phyloP scores from a whole-genome alignment of 805 yeast genomes.

The Nakazawaea wickerhamii region DNA sequence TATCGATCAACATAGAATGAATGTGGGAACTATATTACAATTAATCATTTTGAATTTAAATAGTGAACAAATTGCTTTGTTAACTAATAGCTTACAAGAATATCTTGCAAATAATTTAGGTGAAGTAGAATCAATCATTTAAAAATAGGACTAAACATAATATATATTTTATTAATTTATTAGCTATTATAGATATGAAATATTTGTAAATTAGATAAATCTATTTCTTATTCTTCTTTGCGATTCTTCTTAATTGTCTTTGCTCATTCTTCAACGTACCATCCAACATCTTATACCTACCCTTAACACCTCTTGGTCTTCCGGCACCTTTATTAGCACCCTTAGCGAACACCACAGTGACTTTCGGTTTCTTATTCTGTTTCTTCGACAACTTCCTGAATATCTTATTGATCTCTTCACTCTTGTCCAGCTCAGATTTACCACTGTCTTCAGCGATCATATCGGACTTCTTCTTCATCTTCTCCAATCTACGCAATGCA shows the following conservation, averaged over 20 bases:
- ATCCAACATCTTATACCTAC: conserved; percentile 98
- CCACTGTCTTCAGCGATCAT: conserved; percentile 80
- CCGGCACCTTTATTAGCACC: conserved; percentile 89
- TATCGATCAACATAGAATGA: conserved; percentile 64
- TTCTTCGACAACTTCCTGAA: conserved; percentile 77
- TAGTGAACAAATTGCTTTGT: conserved; percentile 56
- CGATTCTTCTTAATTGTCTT: conserved; percentile 85
- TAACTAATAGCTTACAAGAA: conserved; percentile 53
- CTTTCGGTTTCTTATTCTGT: conserved; percentile 66
- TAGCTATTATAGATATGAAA: no score
- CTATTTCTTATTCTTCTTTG: conserved; percentile 78
- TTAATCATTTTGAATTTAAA: conserved; percentile 66
- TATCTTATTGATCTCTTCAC: conserved; percentile 84
- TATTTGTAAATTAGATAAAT: no score
- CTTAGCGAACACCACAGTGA: conserved; percentile 81
- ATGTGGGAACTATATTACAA: conserved; percentile 72
- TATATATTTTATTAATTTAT: conserved; percentile 1
- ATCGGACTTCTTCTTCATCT: conserved; percentile 89
- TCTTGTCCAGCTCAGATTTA: conserved; percentile 89
- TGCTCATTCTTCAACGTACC: conserved; percentile 97
- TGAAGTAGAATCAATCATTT: neutral
- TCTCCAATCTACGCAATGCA: conserved; percentile 80
- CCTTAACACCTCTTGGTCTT: conserved; percentile 94
- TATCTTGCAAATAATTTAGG: conserved; percentile 30
- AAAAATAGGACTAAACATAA: neutral